Conservation (phyloP, 2,329 filamentous ascomycete species). For the Beauveria sp. region DNA sequence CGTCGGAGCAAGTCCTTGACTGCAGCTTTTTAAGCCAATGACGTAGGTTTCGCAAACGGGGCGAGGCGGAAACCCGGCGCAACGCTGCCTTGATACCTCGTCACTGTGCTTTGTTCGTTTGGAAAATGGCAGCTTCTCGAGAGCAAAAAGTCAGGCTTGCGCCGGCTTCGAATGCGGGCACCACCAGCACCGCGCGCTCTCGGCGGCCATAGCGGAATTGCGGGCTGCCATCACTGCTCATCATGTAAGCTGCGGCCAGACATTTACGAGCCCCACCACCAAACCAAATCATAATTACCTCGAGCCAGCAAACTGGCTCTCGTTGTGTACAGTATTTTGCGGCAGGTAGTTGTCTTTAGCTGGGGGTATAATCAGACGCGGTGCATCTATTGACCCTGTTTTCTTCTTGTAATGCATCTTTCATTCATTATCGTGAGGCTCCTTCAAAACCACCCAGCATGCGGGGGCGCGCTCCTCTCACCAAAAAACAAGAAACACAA, state of each 20-base stretch:
- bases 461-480: neutral
- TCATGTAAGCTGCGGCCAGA: neutral
- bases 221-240: neutral
- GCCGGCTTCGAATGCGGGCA: neutral
- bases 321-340: neutral
- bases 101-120: neutral
- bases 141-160: neutral
- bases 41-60: neutral
- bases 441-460: neutral
- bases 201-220: neutral
- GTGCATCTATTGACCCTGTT: neutral
- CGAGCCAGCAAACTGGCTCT: neutral
- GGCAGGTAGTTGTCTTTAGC: too few species aligned
- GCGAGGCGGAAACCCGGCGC: neutral
- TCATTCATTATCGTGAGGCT: constrained; percentile 10
- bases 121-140: neutral
- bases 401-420: neutral
- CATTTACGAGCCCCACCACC: neutral
- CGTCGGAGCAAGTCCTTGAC: too few species aligned
- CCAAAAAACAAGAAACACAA: neutral
- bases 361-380: neutral
- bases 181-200: neutral
- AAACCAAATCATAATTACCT: neutral
- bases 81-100: neutral
- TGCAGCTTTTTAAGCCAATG: too few species aligned